Base-by-base conservation (phyloP, 768 basidiomycete species). In the Saitozyma podzolica region DNA sequence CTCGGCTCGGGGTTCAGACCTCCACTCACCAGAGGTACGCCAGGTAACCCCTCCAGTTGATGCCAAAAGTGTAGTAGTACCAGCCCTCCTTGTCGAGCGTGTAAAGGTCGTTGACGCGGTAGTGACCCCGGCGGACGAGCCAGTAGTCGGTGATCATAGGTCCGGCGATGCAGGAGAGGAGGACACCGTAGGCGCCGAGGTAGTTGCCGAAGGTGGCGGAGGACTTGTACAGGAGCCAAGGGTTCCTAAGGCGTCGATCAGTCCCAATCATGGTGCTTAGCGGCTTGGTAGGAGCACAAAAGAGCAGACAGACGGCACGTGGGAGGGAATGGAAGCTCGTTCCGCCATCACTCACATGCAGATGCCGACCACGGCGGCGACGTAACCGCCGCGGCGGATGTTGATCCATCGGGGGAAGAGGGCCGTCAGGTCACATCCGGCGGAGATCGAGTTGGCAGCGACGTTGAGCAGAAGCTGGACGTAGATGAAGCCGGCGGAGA, bases 111-210 rank as follows among this genome's bases (percentile, higher is more conserved):
- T 80, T 81, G 41, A 92, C 83, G n/a, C 85, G 84, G 76, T 88
- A 86, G 66, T 87, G 86, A 0, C 88, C 89, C 58, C 83, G 83
- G 48, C 87, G 83, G 64, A 91, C 83, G 47, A 91, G 62, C 79
- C 86, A 92, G 81, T 90, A 91, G 68, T 92, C 89, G 9, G 84
- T 86, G 68, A 91, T 86, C 88, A 90, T 89, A 17, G 90, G 89
- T 9, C 89, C 88, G 40, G 87, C 87, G 69, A 92, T 88, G 29
- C 89, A 90, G 54, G 70, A 74, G 8, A 77, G 65, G 13, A 81
- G 82, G 88, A 91, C 58, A 89, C 89, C 87, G 78, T 90, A 91
- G 3, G 89, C 88, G 3, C 88, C 88, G 29, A 92, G 84, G 78
- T 91, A 91, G 40, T 88, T 88, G 5, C 88, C 87, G 79, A 91